These are phyloP conservation scores for Erythrophleum fordii DNA, from an alignment of 306 rosid species.

Conservation along the genomic window DNA sequence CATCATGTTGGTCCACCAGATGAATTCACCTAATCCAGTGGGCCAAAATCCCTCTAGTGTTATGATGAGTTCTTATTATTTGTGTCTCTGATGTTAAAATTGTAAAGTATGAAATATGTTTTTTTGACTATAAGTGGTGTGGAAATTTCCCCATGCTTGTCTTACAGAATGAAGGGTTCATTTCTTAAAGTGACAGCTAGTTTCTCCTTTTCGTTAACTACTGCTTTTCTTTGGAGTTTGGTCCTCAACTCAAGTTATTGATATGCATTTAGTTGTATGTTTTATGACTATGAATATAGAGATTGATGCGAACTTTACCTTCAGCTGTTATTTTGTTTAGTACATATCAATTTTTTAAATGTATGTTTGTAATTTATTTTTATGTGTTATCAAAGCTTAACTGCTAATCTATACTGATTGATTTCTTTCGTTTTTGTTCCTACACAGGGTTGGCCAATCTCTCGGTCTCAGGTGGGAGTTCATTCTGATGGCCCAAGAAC, in stretches of 20 bases:
- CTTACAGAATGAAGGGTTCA: background rate
- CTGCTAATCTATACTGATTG: background rate
- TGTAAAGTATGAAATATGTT: background rate
- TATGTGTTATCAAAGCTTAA: background rate
- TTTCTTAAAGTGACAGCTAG: background rate
- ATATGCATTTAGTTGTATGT: slow-evolving; percentile 1
- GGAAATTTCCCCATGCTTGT: background rate
- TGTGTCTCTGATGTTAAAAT: background rate
- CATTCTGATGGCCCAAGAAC: slow-evolving; percentile 29
- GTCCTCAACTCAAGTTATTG: background rate
- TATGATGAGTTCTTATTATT: background rate
- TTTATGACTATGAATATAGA: background rate
- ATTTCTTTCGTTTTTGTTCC: slow-evolving; percentile 16
- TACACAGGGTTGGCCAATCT: slow-evolving; percentile 72
- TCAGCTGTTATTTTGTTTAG: background rate
- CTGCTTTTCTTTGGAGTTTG: background rate
- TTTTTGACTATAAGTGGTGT: background rate
- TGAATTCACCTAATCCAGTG: background rate
- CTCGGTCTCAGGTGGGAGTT: slow-evolving; percentile 65
- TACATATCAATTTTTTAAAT: background rate
- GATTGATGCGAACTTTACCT: slow-evolving; percentile 16
- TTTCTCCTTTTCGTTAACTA: slow-evolving; percentile 6
- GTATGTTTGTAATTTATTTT: background rate
- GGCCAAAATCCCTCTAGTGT: background rate
- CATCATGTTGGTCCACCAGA: background rate